A percentile compares a stretch with the other conserved stretches of the same genome.
Conservation (phyloP, 352 stramenopile genomes). For the Phytophthora palmivora region DNA sequence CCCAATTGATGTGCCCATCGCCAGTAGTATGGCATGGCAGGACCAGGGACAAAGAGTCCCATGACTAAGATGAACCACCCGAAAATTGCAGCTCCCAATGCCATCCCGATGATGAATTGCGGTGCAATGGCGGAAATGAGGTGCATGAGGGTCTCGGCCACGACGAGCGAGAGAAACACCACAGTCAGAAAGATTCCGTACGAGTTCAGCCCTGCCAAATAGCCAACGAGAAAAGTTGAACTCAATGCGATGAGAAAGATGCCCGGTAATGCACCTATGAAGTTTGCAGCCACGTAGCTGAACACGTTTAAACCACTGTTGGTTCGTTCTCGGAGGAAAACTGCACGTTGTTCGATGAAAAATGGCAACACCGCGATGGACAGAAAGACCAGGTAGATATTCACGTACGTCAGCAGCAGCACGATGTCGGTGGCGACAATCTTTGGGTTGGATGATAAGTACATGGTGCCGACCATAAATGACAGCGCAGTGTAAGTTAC, state of each 20-base stretch:
- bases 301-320: slow-evolving; percentile 61
- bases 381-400: slow-evolving; percentile 91
- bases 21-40: slow-evolving; percentile 67
- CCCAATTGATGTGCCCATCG: slow-evolving; percentile 78
- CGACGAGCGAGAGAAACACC: slow-evolving; percentile 72
- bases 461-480: slow-evolving; percentile 78
- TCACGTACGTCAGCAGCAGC: slow-evolving; percentile 86
- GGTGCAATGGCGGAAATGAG: slow-evolving; percentile 69
- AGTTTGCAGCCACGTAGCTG: slow-evolving; percentile 77
- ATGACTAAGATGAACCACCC: slow-evolving; percentile 87
- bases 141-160: slow-evolving; percentile 82
- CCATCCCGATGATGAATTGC: slow-evolving; percentile 85
- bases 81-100: slow-evolving; percentile 71
- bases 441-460: slow-evolving; percentile 42
- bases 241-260: slow-evolving; percentile 66
- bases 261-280: slow-evolving; percentile 70
- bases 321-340: slow-evolving; percentile 81
- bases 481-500: slow-evolving; percentile 75
- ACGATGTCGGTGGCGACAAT: slow-evolving; percentile 42
- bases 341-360: slow-evolving; percentile 83
- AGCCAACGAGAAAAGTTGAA: slow-evolving; percentile 52
- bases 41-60: slow-evolving; percentile 68
- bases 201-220: slow-evolving; percentile 53
- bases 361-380: slow-evolving; percentile 83
- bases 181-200: slow-evolving; percentile 62